Evolutionary conservation across 805 yeast species (phyloP), one percentile per base, ranked within the genome.

Genomic region (Torulaspora gathmanii): DNA sequence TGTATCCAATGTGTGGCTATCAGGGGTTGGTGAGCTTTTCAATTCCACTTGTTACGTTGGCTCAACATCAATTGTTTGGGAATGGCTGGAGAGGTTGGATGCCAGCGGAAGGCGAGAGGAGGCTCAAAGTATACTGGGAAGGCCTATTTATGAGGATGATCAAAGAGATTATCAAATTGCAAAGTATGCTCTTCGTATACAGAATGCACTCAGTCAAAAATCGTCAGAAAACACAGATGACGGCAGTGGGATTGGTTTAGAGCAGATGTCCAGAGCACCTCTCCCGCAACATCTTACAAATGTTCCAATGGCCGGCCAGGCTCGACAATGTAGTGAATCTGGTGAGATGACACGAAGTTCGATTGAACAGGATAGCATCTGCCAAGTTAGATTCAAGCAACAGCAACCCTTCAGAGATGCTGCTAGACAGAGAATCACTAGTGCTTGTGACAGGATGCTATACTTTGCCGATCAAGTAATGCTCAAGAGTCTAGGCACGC

Each of bases 11-110:
- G 72, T 81, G 5, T 86, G 89, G 85, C 80, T 82, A n/a, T 76
- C 76, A 46, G 84, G 82, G 50, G 69, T 85, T 41, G 79, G 88
- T 16, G 91, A 85, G 57, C 70, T 85, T 35, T 83, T 85, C 63
- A 80, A 83, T 35, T 76, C 86, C 15, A 81, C 85, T 1, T 76
- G 83, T n/a, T 83, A 82, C 58, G 77, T 84, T 7, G 70, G 83
- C 16, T 76, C 86, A 28, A 83, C 86, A 25, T 83, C 83, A 5
- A 73, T 83, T 9, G 86, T 86, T 0, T 85, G 95, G 93, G 95
- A 86, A 63, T 87, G 95, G 91, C 74, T 84, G 49, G 85, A 83
- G 57, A 71, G 84, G 50, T 72, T 82, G 44, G 74, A 75, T 40
- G 69, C 74, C 10, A 62, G 82, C 33, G 80, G 79, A 65, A 76